A percentile compares a stretch with the other conserved stretches of the same genome.
These are phyloP conservation scores for Pichia gijzeniarum DNA, from an alignment of 805 yeast species.

Conservation along the genomic window DNA sequence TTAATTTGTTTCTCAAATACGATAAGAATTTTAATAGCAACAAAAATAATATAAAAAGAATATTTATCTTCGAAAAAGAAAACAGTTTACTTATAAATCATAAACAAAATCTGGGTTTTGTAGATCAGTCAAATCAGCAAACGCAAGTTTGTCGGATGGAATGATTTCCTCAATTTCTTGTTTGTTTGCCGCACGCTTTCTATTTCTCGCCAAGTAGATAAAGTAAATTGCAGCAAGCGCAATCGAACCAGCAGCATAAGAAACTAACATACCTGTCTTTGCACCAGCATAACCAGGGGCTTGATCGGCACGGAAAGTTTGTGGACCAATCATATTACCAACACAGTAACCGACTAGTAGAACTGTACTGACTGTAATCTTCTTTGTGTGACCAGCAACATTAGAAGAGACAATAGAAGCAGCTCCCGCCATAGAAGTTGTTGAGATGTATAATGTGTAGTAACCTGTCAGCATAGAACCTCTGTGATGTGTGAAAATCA, in stretches of 20 bases:
- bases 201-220: conserved; percentile 10
- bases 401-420: conserved; percentile 32
- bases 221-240: conserved; percentile 4
- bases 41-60: too few relatives aligned
- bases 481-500: conserved; percentile 5
- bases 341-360: conserved; percentile 41
- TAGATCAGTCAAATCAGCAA: conserved; percentile 12
- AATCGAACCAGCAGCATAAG: conserved; percentile 10
- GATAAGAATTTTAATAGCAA: too few relatives aligned
- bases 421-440: conserved; percentile 18
- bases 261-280: conserved; percentile 16
- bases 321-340: conserved; percentile 54
- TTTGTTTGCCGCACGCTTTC: conserved; percentile 2
- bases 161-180: conserved; percentile 9
- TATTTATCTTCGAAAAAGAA: not conserved
- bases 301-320: conserved; percentile 37
- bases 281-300: conserved; percentile 31
- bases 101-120: conserved; percentile 6
- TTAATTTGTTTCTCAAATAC: too few relatives aligned
- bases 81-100: not conserved
- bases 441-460: conserved; percentile 7
- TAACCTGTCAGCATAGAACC: conserved; percentile 8
- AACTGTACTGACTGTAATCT: conserved; percentile 45
- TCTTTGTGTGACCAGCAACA: conserved; percentile 56
- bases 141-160: conserved; percentile 12